Evolutionary conservation across 2,329 filamentous ascomycete genomes (phyloP).

Genomic region (Trichoderma gracile): DNA sequence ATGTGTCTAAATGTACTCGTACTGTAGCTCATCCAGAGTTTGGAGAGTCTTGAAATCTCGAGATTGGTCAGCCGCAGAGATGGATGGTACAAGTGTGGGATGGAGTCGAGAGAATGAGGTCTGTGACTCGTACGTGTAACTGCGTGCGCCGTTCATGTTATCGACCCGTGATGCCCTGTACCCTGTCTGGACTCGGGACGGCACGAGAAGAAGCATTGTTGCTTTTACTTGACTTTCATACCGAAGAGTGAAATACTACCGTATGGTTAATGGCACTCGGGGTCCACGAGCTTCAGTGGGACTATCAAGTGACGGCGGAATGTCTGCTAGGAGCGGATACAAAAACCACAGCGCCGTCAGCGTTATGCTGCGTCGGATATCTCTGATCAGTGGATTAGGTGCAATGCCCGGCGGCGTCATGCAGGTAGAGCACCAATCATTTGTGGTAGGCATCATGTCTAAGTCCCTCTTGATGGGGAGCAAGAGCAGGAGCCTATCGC

Average conservation of each 20-base stretch:
- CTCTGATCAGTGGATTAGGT: constrained; percentile 34
- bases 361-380: constrained; percentile 46
- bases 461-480: not conserved
- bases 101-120: no score
- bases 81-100: no score
- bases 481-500: not conserved
- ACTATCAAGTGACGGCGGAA: constrained; percentile 53
- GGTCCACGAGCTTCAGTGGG: constrained; percentile 49
- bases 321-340: constrained; percentile 53
- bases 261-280: constrained; percentile 37
- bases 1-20: not conserved
- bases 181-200: not conserved
- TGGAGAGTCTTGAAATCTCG: not conserved
- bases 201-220: not conserved
- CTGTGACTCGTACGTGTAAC: no score
- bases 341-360: constrained; percentile 54
- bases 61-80: not conserved
- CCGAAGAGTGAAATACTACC: not conserved
- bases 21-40: not conserved
- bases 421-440: not conserved
- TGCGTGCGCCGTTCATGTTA: no score
- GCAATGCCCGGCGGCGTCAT: constrained; percentile 25
- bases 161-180: not conserved
- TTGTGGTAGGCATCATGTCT: not conserved
- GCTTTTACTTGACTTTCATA: not conserved